Conservation (phyloP, 129 eudicot species). For the Chrysanthemum lavandulifolium region DNA sequence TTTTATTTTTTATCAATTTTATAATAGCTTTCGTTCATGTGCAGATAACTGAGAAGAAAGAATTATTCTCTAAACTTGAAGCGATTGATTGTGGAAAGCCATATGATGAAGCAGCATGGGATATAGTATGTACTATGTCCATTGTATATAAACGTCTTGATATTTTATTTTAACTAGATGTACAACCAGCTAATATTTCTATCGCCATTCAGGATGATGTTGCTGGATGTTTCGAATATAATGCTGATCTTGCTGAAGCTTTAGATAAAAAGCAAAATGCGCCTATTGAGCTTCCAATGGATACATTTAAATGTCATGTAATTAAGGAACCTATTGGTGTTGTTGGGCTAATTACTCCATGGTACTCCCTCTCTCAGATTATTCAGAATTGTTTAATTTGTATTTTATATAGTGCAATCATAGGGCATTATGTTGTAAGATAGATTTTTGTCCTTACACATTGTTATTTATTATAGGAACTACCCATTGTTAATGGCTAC, state of each 20-base stretch:
- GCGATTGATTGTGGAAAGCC: conserved; percentile 92
- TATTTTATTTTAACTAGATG: neutral
- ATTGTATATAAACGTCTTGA: neutral
- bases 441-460: neutral
- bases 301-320: conserved; percentile 75
- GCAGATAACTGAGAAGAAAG: conserved; percentile 76
- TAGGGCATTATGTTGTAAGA: neutral
- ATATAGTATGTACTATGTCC: conserved; percentile 73
- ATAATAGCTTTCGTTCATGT: conserved; percentile 7
- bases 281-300: conserved; percentile 79
- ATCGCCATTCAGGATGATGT: conserved; percentile 78
- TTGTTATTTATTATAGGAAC: conserved; percentile 48
- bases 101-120: conserved; percentile 92
- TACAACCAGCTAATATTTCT: conserved; percentile 18
- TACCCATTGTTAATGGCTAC: conserved; percentile 98
- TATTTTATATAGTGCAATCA: neutral
- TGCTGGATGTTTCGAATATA: conserved; percentile 89
- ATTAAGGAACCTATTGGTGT: conserved; percentile 88
- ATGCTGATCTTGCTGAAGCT: conserved; percentile 94
- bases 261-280: conserved; percentile 81
- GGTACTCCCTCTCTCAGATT: conserved; percentile 41
- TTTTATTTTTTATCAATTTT: neutral
- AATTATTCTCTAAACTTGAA: conserved; percentile 68
- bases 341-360: conserved; percentile 95
- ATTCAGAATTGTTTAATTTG: neutral